Evolutionary conservation across 148 eudicot genomes (phyloP), one percentile per base, ranked within the genome.

Genomic region (Rheum nobile): DNA sequence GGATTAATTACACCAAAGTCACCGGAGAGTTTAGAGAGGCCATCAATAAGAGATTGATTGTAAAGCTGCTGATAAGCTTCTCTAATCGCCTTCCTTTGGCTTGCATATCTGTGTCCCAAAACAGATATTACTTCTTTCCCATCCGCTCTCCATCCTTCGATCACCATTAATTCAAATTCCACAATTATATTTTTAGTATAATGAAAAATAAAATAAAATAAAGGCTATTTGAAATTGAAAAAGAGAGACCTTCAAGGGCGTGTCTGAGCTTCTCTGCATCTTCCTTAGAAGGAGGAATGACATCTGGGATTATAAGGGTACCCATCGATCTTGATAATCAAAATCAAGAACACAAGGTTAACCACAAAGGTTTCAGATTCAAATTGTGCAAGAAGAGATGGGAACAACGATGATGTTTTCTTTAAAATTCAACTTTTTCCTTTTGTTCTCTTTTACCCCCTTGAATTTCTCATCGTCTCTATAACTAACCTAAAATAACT

Each of bases 1-100:
- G 22, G 34, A 37, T 47, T 14, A 31, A 65, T 65, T 82, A 87
- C 90, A 83, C 76, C 48, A 34, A 90, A 90, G 73, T 90, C 87
- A 77, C 97, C 97, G 67, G 90, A 92, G 34, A 90, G 82, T 69
- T 90, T 88, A 81, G 92, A 79, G 44, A 92, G 88, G 67, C 38
- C 57, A 65, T 87, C 78, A 75, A 88, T 74, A 29, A 90, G 88
- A 10, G 92, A 82, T 67, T 79, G 42, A 67, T 87, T 81, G 83
- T 84, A 88, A 72, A 85, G 78, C 76, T 85, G 81, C 67, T 90
- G 79, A 79, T 83, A 92, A 35, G 88, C 78, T 21, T 92, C 88
- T 72, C 84, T 88, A 35, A 92, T 92, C 54, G 75, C 41, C 78
- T 42, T 85, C 85, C 89, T 85, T 78, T 92, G 96, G 52, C 61